Conservation (phyloP, 2,329 filamentous ascomycete genomes). For the Alternaria infectoria region DNA sequence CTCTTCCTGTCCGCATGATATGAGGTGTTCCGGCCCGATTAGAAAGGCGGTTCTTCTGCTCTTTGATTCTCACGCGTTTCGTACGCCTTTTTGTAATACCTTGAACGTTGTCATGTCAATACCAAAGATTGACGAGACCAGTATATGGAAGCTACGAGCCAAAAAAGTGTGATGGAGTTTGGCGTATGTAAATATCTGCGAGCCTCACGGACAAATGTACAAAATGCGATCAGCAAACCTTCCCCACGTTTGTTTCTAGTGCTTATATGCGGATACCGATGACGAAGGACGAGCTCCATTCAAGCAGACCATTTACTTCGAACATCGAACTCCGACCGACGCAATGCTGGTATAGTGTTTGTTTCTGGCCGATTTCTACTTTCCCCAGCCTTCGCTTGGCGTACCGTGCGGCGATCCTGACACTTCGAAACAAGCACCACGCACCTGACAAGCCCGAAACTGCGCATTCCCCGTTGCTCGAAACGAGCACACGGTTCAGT, state of each 20-base stretch:
- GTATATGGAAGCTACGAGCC: background rate
- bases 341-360: background rate
- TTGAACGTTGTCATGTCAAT: background rate
- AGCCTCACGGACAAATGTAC: background rate
- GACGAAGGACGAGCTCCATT: background rate
- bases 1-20: slow-evolving; percentile 8
- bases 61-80: background rate
- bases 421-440: background rate
- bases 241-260: background rate
- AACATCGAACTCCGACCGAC: background rate
- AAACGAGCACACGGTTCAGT: background rate
- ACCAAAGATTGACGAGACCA: background rate
- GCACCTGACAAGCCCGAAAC: background rate
- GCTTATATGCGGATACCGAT: background rate
- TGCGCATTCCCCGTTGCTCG: background rate
- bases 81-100: slow-evolving; percentile 1
- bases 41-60: slow-evolving; percentile 3
- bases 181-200: background rate
- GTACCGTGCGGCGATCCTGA: background rate
- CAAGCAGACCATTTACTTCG: background rate
- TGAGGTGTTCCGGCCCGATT: slow-evolving; percentile 3
- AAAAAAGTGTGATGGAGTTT: background rate
- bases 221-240: background rate
- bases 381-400: background rate
- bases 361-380: background rate